Evolutionary conservation across 495 filamentous ascomycete species (phyloP).

Genomic region (Aspergillus nanangensis): DNA sequence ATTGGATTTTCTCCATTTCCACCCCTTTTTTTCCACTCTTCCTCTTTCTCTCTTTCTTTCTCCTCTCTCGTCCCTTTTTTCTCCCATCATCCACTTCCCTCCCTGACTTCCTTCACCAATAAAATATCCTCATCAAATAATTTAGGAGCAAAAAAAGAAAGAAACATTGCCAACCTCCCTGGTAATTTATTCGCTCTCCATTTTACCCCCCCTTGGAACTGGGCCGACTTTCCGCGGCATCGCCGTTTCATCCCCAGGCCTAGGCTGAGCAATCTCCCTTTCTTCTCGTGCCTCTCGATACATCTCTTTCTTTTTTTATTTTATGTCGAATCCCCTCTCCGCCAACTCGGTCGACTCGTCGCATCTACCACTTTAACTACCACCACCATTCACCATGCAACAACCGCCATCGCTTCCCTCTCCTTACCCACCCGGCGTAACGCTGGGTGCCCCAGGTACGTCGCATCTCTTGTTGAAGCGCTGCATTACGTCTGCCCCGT

Average conservation of each 20-base stretch:
- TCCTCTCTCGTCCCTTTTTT: conserved; percentile 1
- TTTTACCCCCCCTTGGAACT: conserved; percentile 11
- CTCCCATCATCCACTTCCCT: neutral
- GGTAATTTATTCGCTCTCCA: too few relatives aligned
- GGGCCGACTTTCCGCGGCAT: conserved; percentile 20
- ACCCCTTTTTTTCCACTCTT: conserved; percentile 1
- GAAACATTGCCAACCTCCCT: too few relatives aligned
- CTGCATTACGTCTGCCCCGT: too few relatives aligned
- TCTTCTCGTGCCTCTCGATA: too few relatives aligned
- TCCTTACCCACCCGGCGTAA: conserved; percentile 35
- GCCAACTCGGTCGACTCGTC: conserved; percentile 10
- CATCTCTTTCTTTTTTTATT: too few relatives aligned
- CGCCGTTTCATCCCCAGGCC: conserved; percentile 17
- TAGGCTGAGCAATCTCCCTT: too few relatives aligned
- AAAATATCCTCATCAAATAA: conserved; percentile 1
- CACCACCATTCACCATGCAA: conserved; percentile 37
- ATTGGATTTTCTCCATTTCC: conserved; percentile 7
- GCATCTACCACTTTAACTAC: conserved; percentile 13
- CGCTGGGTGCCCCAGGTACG: conserved; percentile 37
- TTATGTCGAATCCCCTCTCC: conserved; percentile 13
- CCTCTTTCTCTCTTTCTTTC: conserved; percentile 5
- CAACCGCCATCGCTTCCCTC: conserved; percentile 21
- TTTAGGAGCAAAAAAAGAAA: neutral
- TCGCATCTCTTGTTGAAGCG: conserved; percentile 24
- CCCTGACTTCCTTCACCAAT: neutral